Base-by-base conservation (phyloP, 1,284 basidiomycete species). In the Phlebopus sp. region DNA sequence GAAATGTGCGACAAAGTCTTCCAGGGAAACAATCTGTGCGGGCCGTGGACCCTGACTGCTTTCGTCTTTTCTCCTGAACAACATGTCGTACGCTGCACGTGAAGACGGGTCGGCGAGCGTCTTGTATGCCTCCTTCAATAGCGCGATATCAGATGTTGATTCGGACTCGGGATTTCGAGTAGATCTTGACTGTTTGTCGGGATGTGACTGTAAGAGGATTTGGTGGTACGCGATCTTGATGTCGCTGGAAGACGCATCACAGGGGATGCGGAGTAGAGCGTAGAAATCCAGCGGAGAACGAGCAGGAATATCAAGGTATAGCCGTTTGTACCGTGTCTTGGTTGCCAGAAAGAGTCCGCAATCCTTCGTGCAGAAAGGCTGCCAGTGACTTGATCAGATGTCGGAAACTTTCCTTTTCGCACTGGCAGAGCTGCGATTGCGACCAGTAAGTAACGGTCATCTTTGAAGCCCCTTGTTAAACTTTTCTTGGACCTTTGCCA, bases 181-280 rank as follows among this genome's bases (percentile, higher is more conserved):
- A 39, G 23, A 37, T 53, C 59, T 57, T 27, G 32, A 15, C 17
- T 55, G 68, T 55, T 89, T 90, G 70, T 90, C 88, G 0, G 88
- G 87, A 55, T 90, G 88, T 37, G 69, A 70, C 37, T 65, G 69
- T 1, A 89, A 71, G 25, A 90, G 75, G 17, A 76, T 74, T 19
- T 74, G 77, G 58, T 82, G 88, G 63, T 90, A 90, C 5, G 84
- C 85, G 13, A 69, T 56, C 64, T 87, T 90, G 63, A 90, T 75
- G 41, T 86, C 77, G 21, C 56, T 51, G 8, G 56, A 37, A 4
- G 73, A 65, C 14, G 75, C 74, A 66, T 73, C 56, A 34, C 55
- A 67, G 2, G 70, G 50, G 25, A 81, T 52, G 6, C 66, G 62
- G 40, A 83, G 70, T 32, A 82, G 54, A 25, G 60, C 53, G 62